These are phyloP conservation scores for Populus deltoides DNA, from an alignment of 345 rosid species.

Conservation along the genomic window DNA sequence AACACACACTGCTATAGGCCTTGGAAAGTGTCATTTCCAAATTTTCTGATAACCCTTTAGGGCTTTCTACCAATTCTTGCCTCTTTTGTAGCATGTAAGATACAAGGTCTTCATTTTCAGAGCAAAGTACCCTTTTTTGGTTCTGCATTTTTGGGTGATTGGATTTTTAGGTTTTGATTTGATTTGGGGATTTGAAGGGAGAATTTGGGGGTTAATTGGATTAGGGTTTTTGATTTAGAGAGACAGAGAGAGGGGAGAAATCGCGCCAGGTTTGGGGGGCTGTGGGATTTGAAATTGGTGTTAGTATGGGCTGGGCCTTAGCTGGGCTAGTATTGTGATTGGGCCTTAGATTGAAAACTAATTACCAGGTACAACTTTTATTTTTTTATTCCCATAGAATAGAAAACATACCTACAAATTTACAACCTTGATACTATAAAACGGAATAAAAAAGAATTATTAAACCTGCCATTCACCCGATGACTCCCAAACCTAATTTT, in stretches of 20 bases:
- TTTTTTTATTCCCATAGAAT: too few relatives aligned
- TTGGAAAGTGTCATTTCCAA: conserved; percentile 51
- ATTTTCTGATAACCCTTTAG: conserved; percentile 74
- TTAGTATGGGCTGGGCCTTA: neutral
- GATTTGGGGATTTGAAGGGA: neutral
- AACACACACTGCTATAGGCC: conserved; percentile 56
- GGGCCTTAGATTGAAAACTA: too few relatives aligned
- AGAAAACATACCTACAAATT: too few relatives aligned
- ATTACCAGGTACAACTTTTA: too few relatives aligned
- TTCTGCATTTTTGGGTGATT: conserved; percentile 43
- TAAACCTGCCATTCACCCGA: too few relatives aligned
- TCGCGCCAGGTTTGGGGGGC: neutral
- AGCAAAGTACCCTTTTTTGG: conserved; percentile 44
- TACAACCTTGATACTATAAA: too few relatives aligned
- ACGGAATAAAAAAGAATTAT: too few relatives aligned
- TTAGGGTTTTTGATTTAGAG: neutral
- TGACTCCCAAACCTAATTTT: rapidly evolving
- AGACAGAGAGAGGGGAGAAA: neutral
- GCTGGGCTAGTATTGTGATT: too few relatives aligned
- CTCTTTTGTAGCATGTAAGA: conserved; percentile 56
- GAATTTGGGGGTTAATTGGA: neutral
- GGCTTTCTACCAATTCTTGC: conserved; percentile 59
- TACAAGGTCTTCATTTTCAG: conserved; percentile 60
- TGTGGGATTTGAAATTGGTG: neutral
- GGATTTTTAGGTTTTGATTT: neutral